Evolutionary conservation across 2,329 filamentous ascomycete genomes (phyloP).

Genomic region (Metarhizium rileyi): DNA sequence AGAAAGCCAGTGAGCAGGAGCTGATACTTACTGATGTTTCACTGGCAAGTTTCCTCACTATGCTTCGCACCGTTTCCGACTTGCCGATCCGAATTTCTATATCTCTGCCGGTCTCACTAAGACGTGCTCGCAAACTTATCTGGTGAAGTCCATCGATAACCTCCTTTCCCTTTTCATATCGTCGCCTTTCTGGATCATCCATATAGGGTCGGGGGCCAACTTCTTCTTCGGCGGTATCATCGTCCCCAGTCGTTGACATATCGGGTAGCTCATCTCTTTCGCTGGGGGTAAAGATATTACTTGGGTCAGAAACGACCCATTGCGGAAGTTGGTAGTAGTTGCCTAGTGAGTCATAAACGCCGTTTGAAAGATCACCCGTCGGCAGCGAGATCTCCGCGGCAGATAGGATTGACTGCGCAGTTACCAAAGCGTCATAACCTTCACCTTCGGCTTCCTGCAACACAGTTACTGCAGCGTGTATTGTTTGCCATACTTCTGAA

Average conservation of each 20-base stretch:
- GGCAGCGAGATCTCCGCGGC: constrained; percentile 69
- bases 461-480: constrained; percentile 58
- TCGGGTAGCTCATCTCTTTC: constrained; percentile 22
- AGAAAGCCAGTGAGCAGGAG: neutral
- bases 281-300: constrained; percentile 36
- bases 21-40: constrained; percentile 7
- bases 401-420: constrained; percentile 71
- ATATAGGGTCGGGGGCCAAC: constrained; percentile 12
- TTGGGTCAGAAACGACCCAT: constrained; percentile 59
- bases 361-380: constrained; percentile 61
- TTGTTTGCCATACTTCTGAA: constrained; percentile 69
- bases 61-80: constrained; percentile 51
- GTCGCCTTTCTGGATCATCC: constrained; percentile 27
- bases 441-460: constrained; percentile 49
- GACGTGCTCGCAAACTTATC: constrained; percentile 48
- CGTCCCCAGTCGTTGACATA: constrained; percentile 24
- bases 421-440: constrained; percentile 38
- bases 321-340: constrained; percentile 61
- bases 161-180: constrained; percentile 52
- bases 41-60: constrained; percentile 50
- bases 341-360: constrained; percentile 62
- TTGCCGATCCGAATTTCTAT: constrained; percentile 47
- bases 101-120: constrained; percentile 60
- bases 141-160: constrained; percentile 42
- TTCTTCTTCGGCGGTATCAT: constrained; percentile 11